Percentiles rank a stretch among this genome's conserved stretches.
Evolutionary conservation across 345 rosid species (phyloP).

Genomic region (Brassica nigra): DNA sequence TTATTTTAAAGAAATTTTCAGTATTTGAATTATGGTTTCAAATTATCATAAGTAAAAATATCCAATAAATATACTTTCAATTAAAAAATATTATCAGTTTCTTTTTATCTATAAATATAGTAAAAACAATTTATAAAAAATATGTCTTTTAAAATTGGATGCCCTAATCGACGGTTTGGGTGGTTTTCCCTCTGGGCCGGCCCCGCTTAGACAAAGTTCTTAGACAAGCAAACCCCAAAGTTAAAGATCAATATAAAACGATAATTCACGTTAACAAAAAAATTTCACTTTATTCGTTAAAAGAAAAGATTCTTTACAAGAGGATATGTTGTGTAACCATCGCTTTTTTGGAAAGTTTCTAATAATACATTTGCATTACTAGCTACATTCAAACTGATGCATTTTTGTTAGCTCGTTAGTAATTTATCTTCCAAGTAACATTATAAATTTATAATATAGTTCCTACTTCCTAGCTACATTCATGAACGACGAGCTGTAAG

Average conservation of each 20-base stretch:
- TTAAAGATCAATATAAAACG: not conserved
- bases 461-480: not conserved
- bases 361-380: not conserved
- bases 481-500: conserved; percentile 12
- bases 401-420: not conserved
- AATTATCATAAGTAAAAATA: too few species aligned
- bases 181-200: too few species aligned
- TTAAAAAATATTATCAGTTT: too few species aligned
- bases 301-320: conserved; percentile 32
- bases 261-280: conserved; percentile 8
- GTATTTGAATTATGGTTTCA: too few species aligned
- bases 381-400: not conserved
- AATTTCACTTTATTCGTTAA: not conserved
- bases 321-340: conserved; percentile 21
- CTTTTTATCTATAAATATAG: too few species aligned
- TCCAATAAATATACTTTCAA: too few species aligned
- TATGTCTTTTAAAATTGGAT: too few species aligned
- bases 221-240: conserved; percentile 11
- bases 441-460: not conserved
- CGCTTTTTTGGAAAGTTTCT: not conserved
- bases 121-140: too few species aligned
- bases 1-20: too few species aligned
- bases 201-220: conserved; percentile 23
- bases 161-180: too few species aligned
- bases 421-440: not conserved